These are phyloP conservation scores for Peronospora destructor DNA, from an alignment of 352 stramenopile genomes.

Conservation along the genomic window DNA sequence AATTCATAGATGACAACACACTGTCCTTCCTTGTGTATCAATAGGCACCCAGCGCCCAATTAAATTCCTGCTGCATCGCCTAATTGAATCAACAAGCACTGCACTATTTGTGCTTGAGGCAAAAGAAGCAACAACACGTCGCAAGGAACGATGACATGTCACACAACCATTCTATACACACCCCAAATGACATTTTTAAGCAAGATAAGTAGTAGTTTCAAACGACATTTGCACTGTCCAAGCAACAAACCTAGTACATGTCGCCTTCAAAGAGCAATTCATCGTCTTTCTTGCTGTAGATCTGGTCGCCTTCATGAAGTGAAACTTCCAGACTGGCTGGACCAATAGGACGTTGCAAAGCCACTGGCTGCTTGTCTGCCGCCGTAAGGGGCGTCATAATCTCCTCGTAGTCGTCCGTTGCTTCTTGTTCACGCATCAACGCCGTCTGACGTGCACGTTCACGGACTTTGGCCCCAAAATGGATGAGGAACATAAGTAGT, in stretches of 20 bases:
- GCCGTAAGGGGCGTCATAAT: slow-evolving; percentile 86
- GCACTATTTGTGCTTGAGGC: slow-evolving; percentile 43
- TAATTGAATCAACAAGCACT: slow-evolving; percentile 91
- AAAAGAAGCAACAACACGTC: slow-evolving; percentile 16
- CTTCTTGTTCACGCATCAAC: slow-evolving; percentile 83
- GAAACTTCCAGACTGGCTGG: slow-evolving; percentile 68
- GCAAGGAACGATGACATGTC: slow-evolving; percentile 69
- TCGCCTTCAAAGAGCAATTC: slow-evolving; percentile 85
- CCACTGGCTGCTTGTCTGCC: slow-evolving; percentile 52
- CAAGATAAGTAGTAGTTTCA: slow-evolving; percentile 16
- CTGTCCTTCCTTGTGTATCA: slow-evolving; percentile 93
- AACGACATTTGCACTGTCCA: slow-evolving; percentile 20
- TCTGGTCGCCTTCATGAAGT: slow-evolving; percentile 83
- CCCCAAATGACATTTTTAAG: slow-evolving; percentile 3
- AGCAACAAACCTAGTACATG: slow-evolving; percentile 66
- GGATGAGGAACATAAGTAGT: slow-evolving; percentile 72
- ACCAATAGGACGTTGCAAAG: slow-evolving; percentile 59
- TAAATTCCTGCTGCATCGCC: no score
- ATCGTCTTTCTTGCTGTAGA: slow-evolving; percentile 79
- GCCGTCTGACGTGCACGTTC: slow-evolving; percentile 75
- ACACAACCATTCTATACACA: slow-evolving; percentile 29
- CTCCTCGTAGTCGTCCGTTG: slow-evolving; percentile 86
- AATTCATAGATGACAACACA: slow-evolving; percentile 80
- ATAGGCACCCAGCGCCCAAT: no score
- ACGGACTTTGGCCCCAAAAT: slow-evolving; percentile 79